Base-by-base conservation (phyloP, 1,284 basidiomycete species). In the Inonotus obliquus region DNA sequence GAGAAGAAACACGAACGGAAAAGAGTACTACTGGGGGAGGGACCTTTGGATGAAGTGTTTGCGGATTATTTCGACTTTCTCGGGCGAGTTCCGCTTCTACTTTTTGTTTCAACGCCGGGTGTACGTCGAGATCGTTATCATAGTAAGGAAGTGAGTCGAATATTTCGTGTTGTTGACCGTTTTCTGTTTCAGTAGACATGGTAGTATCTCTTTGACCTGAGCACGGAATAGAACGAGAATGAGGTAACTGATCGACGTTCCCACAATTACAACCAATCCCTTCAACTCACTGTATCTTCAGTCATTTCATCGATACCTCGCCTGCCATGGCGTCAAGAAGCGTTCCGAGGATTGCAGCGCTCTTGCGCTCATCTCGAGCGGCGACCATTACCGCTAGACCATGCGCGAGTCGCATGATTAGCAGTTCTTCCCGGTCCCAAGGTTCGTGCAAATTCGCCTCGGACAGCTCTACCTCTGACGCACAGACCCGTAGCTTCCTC, bases 81-180 rank as follows among this genome's bases (percentile, higher is more conserved):
- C 81, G 79, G 29, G 85, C 86, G 55, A 93, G 75, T 71, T 91
- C 87, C 63, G 79, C 79, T 62, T 89, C 86, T 13, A 94, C 91
- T 68, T 86, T 86, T 68, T 86, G 81, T 68, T 82, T 84, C 63
- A 91, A 76, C 61, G 84, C 74, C 2, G 92, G 89, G 63, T 86
- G 82, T 59, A 81, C 81, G 65, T 96, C 92, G 52, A 96, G 80
- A 69, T 98, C 94, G 71, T 93, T 90, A 77, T 98, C 96, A 70
- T 93, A 95, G 76, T 98, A 98, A 13, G 96, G 94, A 62, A 97
- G 80, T 23, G 94, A 92, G 75, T 97, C 95, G 67, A 94, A 84
- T 27, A 84, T 59, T 54, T 64, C 63, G 37, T 54, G 55, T 55
- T 65, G 49, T 48, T 62, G 55, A 41, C 41, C 48, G 39, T 52